These are phyloP conservation scores for Cordyceps cateniannulata DNA, from an alignment of 2,329 filamentous ascomycete genomes.

Conservation along the genomic window DNA sequence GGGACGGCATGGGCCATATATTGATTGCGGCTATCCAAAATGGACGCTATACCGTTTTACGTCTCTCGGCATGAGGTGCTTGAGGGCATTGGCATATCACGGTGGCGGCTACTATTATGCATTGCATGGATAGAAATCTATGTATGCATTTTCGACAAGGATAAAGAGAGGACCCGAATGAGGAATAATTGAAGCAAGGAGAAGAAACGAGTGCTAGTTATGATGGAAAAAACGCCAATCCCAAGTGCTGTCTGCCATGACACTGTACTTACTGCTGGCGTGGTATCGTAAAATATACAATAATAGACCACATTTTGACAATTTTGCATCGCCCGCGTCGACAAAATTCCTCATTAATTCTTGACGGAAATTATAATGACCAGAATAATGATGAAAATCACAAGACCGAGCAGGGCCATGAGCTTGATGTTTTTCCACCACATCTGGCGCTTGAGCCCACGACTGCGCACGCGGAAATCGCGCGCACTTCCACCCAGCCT, in stretches of 20 bases:
- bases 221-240: neutral
- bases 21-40: too few species aligned
- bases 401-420: constrained; percentile 72
- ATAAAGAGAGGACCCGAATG: neutral
- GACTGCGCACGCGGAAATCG: constrained; percentile 83
- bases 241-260: neutral
- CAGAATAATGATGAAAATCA: constrained; percentile 53
- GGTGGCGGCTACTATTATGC: neutral
- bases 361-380: constrained; percentile 50
- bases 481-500: constrained; percentile 78
- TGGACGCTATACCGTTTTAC: too few species aligned
- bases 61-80: too few species aligned
- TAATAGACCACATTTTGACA: neutral
- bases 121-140: neutral
- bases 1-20: neutral
- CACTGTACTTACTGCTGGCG: neutral
- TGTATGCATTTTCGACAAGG: neutral
- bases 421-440: constrained; percentile 99
- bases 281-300: neutral
- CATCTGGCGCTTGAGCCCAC: constrained; percentile 85
- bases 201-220: neutral
- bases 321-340: neutral
- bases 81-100: too few species aligned
- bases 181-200: constrained; percentile 4
- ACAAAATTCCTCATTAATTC: constrained; percentile 25